These are phyloP conservation scores for Straminergon stramineum DNA, from an alignment of 225 moss, liverwort and hornwort species.

Conservation along the genomic window DNA sequence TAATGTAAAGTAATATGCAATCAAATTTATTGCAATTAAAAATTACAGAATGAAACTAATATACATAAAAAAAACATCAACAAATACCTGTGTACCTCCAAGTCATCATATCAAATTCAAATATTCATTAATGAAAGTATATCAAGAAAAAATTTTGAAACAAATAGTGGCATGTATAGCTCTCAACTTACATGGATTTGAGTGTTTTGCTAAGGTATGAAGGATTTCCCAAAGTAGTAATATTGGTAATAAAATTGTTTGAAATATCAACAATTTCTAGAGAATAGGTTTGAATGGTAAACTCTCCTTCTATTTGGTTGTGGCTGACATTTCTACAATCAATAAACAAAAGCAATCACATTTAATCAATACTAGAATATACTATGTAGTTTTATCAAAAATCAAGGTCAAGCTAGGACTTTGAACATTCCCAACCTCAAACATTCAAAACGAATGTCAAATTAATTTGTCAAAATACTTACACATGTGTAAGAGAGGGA, in stretches of 20 bases:
- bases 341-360: neutral
- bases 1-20: neutral
- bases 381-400: too few species aligned
- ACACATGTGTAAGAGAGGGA: neutral
- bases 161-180: too few species aligned
- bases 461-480: neutral
- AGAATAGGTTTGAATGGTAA: rapidly evolving
- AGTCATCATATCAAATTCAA: too few species aligned
- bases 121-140: neutral
- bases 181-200: neutral
- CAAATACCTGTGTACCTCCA: neutral
- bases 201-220: rapidly evolving
- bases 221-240: neutral
- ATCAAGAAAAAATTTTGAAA: neutral
- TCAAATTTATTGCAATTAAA: neutral
- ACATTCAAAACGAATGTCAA: neutral
- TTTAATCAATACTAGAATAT: neutral
- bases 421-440: too few species aligned
- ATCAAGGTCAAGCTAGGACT: too few species aligned
- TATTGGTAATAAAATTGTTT: neutral
- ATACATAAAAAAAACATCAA: neutral
- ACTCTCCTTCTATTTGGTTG: neutral
- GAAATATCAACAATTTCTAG: too few species aligned
- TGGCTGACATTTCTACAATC: neutral
- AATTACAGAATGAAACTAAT: neutral